Percentiles rank a stretch among this genome's conserved stretches.
These are phyloP conservation scores for Gynandropsis gynandra DNA, from an alignment of 345 rosid species.

Conservation along the genomic window DNA sequence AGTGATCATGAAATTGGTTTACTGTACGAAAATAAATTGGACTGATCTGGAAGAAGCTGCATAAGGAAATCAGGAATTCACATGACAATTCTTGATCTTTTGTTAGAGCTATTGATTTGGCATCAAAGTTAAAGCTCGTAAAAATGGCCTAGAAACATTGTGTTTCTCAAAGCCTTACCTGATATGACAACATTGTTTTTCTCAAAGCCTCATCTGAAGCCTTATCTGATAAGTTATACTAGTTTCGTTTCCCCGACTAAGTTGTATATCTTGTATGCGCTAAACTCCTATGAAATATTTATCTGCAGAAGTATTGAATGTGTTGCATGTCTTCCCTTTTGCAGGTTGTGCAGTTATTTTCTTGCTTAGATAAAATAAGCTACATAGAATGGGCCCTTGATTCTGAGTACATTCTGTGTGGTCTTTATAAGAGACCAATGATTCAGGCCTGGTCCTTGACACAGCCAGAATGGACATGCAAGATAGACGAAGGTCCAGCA, in stretches of 20 bases:
- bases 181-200: no score
- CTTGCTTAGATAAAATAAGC: constrained; percentile 96
- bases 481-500: constrained; percentile 96
- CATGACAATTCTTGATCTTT: no score
- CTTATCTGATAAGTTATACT: no score
- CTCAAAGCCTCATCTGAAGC: no score
- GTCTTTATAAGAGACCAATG: constrained; percentile 81
- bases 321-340: constrained; percentile 10
- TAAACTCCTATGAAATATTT: neutral
- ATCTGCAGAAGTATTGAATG: constrained; percentile 4
- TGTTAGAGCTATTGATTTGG: no score
- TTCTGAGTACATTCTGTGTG: constrained; percentile 91
- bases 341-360: constrained; percentile 96
- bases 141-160: no score
- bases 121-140: no score
- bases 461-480: constrained; percentile 97
- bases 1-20: no score
- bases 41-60: no score
- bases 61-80: no score
- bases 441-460: constrained; percentile 91
- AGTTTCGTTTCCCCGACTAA: neutral
- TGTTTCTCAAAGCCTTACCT: no score
- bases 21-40: no score
- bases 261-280: constrained; percentile 2
- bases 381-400: constrained; percentile 95